These are phyloP conservation scores for Bassia scoparia DNA, from an alignment of 148 eudicot genomes.

Conservation along the genomic window DNA sequence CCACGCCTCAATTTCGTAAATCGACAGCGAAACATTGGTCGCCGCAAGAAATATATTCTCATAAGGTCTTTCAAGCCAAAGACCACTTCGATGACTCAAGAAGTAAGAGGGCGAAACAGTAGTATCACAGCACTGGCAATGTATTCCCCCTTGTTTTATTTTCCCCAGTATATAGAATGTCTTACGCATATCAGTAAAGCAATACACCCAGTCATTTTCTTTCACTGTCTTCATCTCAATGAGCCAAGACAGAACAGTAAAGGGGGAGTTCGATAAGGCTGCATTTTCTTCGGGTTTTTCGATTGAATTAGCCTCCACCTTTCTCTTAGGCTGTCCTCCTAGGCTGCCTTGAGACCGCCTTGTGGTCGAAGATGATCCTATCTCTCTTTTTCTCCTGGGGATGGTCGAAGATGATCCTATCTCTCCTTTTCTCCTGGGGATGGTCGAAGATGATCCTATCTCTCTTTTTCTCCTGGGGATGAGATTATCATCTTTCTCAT, in stretches of 20 bases:
- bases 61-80: constrained; percentile 16
- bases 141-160: constrained; percentile 38
- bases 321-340: not conserved
- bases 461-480: too few species aligned
- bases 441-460: too few species aligned
- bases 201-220: constrained; percentile 16
- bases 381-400: too few species aligned
- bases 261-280: not conserved
- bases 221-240: constrained; percentile 28
- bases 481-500: not conserved
- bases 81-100: constrained; percentile 19
- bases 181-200: not conserved
- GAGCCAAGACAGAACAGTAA: constrained; percentile 37
- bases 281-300: not conserved
- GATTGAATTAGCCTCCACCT: not conserved
- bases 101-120: constrained; percentile 25
- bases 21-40: constrained; percentile 20
- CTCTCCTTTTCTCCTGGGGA: too few species aligned
- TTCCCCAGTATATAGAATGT: not conserved
- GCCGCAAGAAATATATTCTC: constrained; percentile 18
- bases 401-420: too few species aligned
- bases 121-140: constrained; percentile 34
- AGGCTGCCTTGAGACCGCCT: too few species aligned
- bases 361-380: too few species aligned
- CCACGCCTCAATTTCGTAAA: constrained; percentile 41